Evolutionary conservation across 2,329 filamentous ascomycete species (phyloP), one percentile per base, ranked within the genome.

Genomic region (Macrophomina tecta): DNA sequence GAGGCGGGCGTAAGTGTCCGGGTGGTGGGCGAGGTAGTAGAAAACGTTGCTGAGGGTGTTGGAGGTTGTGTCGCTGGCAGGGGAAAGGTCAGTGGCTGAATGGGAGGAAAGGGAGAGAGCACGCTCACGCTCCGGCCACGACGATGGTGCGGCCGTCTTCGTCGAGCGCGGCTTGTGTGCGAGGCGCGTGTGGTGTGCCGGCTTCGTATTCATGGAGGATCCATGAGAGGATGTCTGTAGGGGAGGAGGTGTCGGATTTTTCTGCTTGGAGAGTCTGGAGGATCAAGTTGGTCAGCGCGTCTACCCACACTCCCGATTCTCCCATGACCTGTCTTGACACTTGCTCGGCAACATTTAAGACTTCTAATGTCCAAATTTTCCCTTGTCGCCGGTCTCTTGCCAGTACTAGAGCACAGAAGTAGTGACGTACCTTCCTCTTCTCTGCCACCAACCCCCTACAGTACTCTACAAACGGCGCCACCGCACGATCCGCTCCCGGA

Each of bases 51-150:
- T 34, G 45, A 63, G 65, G 52, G 56, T 49, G 56, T 34, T 38
- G 46, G 60, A 48, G 14, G 65, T 67, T 11, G 56, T 64, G 55
- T 67, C 65, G 32, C 64, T 58, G 42, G 16, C 23, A 3, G 30
- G n/a, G 34, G 28, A 11, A 45, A 14, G n/a, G 4, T 34, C 6
- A 18, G 14, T 28, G 12, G 30, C 23, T 2, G 60, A 72, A 32
- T 83, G 77, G 71, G 83, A 82, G 73, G 80, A 82, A 68, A 82
- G 75, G 1, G 75, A 77, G 11, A 5, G 23, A 16, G 30, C 11
- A 51, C 2, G 23, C 60, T 49, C n/a, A 63, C 60, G 52, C n/a
- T 32, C 79, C 64, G 11, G 78, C 78, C 18, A 79, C 68, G 36
- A 80, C 74, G 52, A 65, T 56, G n/a, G 32, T 28, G 42, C 63